phyloP scores from a whole-genome alignment of 208 protist species.

The Acanthamoeba royreba region DNA sequence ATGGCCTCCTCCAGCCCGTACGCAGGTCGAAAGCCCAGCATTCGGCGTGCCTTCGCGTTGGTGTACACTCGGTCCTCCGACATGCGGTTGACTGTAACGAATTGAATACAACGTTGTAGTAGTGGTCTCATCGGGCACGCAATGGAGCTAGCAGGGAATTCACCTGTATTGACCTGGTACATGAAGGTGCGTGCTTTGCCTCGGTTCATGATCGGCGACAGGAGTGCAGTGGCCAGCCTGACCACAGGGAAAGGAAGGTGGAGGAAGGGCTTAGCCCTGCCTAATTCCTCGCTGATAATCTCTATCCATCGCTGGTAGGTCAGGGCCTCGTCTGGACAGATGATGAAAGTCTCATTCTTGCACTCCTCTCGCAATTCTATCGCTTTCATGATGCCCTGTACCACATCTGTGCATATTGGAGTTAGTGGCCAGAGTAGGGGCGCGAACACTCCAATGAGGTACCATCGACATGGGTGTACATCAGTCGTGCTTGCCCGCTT shows the following conservation, averaged over 20 bases:
- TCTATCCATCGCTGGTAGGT: conserved; percentile 18
- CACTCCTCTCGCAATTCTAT: background rate
- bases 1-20: background rate
- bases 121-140: background rate
- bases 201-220: conserved; percentile 9
- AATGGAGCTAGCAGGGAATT: background rate
- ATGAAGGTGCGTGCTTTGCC: background rate
- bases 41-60: background rate
- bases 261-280: background rate
- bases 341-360: background rate
- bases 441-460: no score
- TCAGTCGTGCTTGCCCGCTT: background rate
- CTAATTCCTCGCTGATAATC: background rate
- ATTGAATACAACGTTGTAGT: background rate
- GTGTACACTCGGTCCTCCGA: background rate
- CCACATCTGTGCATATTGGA: background rate
- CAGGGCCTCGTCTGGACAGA: background rate
- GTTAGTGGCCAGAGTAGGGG: background rate
- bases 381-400: background rate
- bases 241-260: conserved; percentile 28
- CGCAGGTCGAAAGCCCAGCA: background rate
- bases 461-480: conserved; percentile 25
- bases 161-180: background rate
- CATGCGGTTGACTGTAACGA: background rate
- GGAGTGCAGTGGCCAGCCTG: background rate